These are phyloP conservation scores for Russula sp. DNA, from an alignment of 768 basidiomycete species.

Conservation along the genomic window DNA sequence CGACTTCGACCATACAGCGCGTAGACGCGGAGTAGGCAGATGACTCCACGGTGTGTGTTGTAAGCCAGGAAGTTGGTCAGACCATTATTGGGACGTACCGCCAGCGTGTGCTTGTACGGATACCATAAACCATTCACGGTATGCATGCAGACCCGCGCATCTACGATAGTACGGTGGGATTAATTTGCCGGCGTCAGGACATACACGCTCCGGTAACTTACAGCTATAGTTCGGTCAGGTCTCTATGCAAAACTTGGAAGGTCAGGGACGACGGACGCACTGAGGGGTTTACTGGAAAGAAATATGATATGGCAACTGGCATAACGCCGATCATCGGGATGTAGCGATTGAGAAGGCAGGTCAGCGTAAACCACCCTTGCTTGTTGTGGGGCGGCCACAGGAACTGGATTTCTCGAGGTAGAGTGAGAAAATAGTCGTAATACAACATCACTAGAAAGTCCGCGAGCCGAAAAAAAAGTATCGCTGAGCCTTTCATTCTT, in stretches of 20 bases:
- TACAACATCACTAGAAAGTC: conserved; percentile 33
- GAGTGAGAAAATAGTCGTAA: conserved; percentile 37
- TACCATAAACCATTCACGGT: conserved; percentile 3
- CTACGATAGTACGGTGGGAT: neutral
- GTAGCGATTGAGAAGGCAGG: conserved; percentile 54
- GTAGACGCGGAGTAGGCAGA: conserved; percentile 14
- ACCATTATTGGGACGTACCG: neutral
- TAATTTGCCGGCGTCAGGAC: neutral
- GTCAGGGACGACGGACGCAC: conserved; percentile 10
- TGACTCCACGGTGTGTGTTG: neutral
- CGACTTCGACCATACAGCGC: conserved; percentile 15
- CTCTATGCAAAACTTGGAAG: neutral
- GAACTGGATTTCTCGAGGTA: conserved; percentile 40
- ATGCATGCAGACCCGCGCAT: conserved; percentile 5
- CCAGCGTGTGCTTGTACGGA: neutral
- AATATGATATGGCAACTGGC: conserved; percentile 31
- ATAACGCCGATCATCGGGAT: conserved; percentile 42
- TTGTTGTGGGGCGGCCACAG: conserved; percentile 43
- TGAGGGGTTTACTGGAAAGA: neutral
- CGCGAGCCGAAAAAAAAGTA: neutral
- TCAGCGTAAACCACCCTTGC: conserved; percentile 40
- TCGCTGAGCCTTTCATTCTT: neutral
- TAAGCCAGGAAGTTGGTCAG: neutral
- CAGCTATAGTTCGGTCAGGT: neutral
- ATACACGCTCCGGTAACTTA: neutral